Base-by-base conservation (phyloP, 139 green algal species). In the Parachlorella kessleri region DNA sequence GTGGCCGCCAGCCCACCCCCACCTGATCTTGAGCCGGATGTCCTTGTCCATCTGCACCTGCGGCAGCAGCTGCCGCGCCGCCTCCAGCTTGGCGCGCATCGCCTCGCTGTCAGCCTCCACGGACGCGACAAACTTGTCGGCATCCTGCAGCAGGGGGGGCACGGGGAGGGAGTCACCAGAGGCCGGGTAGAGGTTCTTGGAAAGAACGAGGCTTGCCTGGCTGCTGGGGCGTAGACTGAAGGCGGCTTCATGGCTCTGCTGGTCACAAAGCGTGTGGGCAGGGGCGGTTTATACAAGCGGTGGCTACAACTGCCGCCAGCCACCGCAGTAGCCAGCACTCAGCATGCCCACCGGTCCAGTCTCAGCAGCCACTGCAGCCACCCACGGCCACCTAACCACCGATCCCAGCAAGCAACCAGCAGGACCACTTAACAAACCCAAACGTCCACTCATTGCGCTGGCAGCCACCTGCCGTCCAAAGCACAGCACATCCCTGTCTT, bases 21-120 rank as follows among this genome's bases (percentile, higher is more conserved):
- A 84, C 67, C 83, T 93, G 85, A 98, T 96, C 38, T 93, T 88
- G 6, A 98, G 73, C 86, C 92, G 87, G 41, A 92, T 79, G 4
- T 90, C 78, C 5, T 38, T 24, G 6, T 83, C 55, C 21, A 92
- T 80, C 55, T 80, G 68, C 23, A 94, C 84, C 48, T 73, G 74
- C 66, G 79, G 48, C 69, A 95, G 87, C 53, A 84, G 75, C 72
- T 87, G 66, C 8, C 87, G 88, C 9, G 94, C 94, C 7, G 73
- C 82, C 48, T 82, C 39, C 35, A 97, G 82, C 82, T 93, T 88
- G 21, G 87, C 70, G 21, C 84, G 83, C 64, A 98, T 83, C 63
- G 78, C 86, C 37, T 95, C 83, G 81, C 94, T 88, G 66, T 96
- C 92, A 6, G 81, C 77, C 65, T 79, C 40, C 33, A 81, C 86